A percentile compares a stretch with the other conserved stretches of the same genome.
These are phyloP conservation scores for Lumnitzera littorea DNA, from an alignment of 345 rosid species.

Conservation along the genomic window DNA sequence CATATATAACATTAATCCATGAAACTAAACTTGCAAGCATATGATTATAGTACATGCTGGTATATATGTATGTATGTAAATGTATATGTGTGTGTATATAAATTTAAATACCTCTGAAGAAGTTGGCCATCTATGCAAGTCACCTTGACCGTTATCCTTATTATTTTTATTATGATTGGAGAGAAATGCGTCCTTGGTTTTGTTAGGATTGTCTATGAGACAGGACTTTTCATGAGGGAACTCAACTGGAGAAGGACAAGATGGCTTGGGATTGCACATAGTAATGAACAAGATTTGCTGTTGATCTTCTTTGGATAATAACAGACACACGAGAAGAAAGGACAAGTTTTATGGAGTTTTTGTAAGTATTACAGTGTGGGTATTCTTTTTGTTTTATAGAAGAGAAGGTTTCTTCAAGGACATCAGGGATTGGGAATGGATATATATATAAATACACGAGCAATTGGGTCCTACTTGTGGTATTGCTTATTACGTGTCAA, in stretches of 20 bases:
- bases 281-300: neutral
- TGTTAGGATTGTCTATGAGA: constrained; percentile 31
- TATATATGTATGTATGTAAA: neutral
- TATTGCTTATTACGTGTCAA: constrained; percentile 22
- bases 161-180: constrained; percentile 11
- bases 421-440: constrained; percentile 1
- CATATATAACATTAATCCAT: neutral
- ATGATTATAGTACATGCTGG: neutral
- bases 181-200: constrained; percentile 15
- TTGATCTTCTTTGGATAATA: constrained; percentile 1
- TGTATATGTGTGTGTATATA: no score
- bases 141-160: constrained; percentile 11
- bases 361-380: constrained; percentile 4
- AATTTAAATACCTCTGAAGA: constrained; percentile 55
- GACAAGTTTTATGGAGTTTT: constrained; percentile 3
- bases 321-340: constrained; percentile 3
- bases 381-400: constrained; percentile 10
- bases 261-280: constrained; percentile 61
- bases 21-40: neutral
- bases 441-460: constrained; percentile 29
- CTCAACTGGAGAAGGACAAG: constrained; percentile 51
- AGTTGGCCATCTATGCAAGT: constrained; percentile 70
- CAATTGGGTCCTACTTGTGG: constrained; percentile 19
- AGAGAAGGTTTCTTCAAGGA: constrained; percentile 5
- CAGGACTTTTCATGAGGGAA: constrained; percentile 31